Evolutionary conservation across 2,329 filamentous ascomycete species (phyloP), one percentile per base, ranked within the genome.

Genomic region (Thermothelomyces thermophilus): DNA sequence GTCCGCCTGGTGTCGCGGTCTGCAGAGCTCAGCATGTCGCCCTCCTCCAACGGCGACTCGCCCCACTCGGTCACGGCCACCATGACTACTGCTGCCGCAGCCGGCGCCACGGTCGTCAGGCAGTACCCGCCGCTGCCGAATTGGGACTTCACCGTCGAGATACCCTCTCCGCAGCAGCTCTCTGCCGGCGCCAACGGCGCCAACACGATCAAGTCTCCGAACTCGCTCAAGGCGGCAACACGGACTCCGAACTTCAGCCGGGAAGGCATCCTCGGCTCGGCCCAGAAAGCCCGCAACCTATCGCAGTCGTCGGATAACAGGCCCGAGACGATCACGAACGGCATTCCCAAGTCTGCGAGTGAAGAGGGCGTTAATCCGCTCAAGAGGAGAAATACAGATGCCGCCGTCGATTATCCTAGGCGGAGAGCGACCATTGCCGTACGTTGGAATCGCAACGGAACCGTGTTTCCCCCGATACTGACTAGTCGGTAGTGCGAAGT

Each of bases 351-450:
- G 59, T 63, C 56, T 41, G 52, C 63, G 39, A 73, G 70, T 60
- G 75, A 81, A 56, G 77, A 82, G 60, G 73, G 73, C 48, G 70
- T 74, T 22, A 79, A 79, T 56, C 78, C 79, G 34, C 67, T 82
- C 26, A 83, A 83, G 66, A 73, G 80, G 59, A 75, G 80, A 58
- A 82, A 79, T 59, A 80, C 78, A 11, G 80, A 83, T 59, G 75
- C 72, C 31, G 76, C 74, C 16, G 70, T 82, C 41, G 80, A 84
- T 63, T 84, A 84, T 62, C 81, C 81, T 14, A 73, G 81, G 56
- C 71, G 81, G 57, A 73, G 81, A 62, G 81, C 81, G 35, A 84
- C 79, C 24, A 84, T 84, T 61, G 81, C 81, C 58, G 80, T 84
- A 74, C 58, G 79, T 72, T n/a, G 53, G 48, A 49, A 43, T 35